Evolutionary conservation across 306 rosid species (phyloP).

Genomic region (Rubus idaeus): DNA sequence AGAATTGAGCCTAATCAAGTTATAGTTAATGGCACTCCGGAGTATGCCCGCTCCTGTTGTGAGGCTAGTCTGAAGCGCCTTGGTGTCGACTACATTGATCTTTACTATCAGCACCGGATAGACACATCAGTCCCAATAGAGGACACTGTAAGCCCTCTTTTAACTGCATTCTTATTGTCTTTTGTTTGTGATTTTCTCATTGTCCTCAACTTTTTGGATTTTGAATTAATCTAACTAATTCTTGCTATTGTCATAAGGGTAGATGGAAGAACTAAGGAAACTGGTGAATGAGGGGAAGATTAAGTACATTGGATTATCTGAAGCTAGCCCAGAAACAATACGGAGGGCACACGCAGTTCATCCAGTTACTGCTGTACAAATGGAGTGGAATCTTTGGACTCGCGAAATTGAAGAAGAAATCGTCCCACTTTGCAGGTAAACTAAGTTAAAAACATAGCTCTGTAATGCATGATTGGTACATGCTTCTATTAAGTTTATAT

Average conservation of each 20-base stretch:
- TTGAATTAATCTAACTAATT: no score
- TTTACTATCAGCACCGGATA: neutral
- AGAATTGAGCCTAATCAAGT: neutral
- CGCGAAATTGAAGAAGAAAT: slow-evolving; percentile 67
- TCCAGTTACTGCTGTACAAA: slow-evolving; percentile 50
- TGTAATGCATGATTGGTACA: no score
- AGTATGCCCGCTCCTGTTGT: neutral
- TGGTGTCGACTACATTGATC: neutral
- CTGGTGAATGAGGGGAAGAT: slow-evolving; percentile 1
- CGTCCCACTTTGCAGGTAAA: slow-evolving; percentile 56
- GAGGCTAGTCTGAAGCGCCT: slow-evolving; percentile 2
- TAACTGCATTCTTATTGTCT: neutral
- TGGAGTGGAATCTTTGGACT: slow-evolving; percentile 66
- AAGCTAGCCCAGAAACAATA: neutral
- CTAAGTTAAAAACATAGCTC: no score
- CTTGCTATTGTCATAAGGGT: neutral
- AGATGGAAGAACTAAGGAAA: neutral
- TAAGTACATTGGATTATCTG: neutral
- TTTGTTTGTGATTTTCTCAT: neutral
- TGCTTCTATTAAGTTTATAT: no score
- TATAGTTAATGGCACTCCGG: neutral
- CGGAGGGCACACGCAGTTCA: slow-evolving; percentile 6
- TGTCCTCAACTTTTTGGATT: no score
- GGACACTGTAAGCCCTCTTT: neutral
- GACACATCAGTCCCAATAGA: slow-evolving; percentile 3